phyloP scores from a whole-genome alignment of 2,329 filamentous ascomycete species.

The Cladophialophora psammophila region DNA sequence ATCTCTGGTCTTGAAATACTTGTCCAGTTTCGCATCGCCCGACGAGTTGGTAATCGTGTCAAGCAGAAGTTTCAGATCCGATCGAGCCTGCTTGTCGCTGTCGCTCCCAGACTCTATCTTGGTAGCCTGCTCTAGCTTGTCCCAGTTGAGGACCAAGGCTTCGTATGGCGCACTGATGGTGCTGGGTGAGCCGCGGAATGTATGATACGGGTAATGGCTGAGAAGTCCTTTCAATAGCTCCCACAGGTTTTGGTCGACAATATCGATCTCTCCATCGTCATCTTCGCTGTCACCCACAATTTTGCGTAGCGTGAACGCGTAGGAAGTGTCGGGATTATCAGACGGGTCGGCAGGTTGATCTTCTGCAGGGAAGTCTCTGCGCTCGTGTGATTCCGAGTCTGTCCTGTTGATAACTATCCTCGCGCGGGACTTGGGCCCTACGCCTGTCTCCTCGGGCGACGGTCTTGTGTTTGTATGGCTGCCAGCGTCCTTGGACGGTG shows the following conservation, averaged over 20 bases:
- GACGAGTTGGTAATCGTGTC: slow-evolving; percentile 13
- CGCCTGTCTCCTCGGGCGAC: not conserved
- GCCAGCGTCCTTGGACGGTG: not conserved
- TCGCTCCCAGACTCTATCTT: slow-evolving; percentile 7
- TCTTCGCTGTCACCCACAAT: not conserved
- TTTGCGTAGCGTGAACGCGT: not conserved
- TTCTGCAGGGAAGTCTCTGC: not conserved
- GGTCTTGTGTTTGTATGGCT: not conserved
- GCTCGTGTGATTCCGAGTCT: not conserved
- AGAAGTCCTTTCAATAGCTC: not conserved
- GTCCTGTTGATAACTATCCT: not conserved
- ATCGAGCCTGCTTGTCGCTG: slow-evolving; percentile 18
- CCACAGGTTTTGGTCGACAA: not conserved
- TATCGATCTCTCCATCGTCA: not conserved
- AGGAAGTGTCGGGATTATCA: not conserved
- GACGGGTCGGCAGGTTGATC: not conserved
- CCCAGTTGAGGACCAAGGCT: slow-evolving; percentile 13
- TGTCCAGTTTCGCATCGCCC: slow-evolving; percentile 6
- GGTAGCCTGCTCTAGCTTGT: slow-evolving; percentile 1
- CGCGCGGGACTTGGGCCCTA: not conserved
- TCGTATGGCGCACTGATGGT: slow-evolving; percentile 1
- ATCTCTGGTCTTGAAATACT: slow-evolving; percentile 18
- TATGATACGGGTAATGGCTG: slow-evolving; percentile 2
- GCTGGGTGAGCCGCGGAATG: slow-evolving; percentile 2
- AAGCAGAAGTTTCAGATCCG: slow-evolving; percentile 25